A percentile compares a stretch with the other conserved stretches of the same genome.
Conservation (phyloP, 169 alveolate species). For the Plasmodium fragile region DNA sequence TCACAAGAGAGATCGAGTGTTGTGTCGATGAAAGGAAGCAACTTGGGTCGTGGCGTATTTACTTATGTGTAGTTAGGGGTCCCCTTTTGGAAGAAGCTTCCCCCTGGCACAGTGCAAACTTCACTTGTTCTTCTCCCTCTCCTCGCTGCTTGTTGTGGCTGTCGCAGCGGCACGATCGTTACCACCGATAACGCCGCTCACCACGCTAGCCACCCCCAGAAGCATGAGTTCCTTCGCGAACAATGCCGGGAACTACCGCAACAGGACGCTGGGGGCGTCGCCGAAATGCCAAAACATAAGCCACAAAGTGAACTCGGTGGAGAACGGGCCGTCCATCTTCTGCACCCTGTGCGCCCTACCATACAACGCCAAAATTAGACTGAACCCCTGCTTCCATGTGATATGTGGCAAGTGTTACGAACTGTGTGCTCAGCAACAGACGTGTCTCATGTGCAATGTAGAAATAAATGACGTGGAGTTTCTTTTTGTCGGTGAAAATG, state of each 20-base stretch:
- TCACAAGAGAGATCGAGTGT: background rate
- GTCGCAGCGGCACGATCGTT: background rate
- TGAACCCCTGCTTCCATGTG: conserved; percentile 56
- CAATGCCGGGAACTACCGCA: conserved; percentile 22
- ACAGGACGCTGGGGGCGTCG: conserved; percentile 12
- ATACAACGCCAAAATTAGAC: conserved; percentile 20
- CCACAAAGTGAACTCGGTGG: conserved; percentile 8
- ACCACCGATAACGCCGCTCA: background rate
- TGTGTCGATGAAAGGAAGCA: background rate
- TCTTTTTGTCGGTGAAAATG: conserved; percentile 25
- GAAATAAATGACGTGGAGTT: conserved; percentile 47
- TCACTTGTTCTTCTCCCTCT: background rate
- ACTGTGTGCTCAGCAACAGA: conserved; percentile 15
- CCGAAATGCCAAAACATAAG: conserved; percentile 28
- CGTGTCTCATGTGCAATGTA: conserved; percentile 11
- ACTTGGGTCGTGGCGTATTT: background rate
- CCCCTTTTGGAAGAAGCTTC: background rate
- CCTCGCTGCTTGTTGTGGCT: background rate
- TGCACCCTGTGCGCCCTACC: conserved; percentile 44
- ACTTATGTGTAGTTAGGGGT: background rate
- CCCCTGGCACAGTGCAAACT: background rate
- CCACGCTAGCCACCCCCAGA: background rate
- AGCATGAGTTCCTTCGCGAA: conserved; percentile 9
- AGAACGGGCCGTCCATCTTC: background rate
- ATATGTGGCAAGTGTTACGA: conserved; percentile 47